Conservation (phyloP, 1,284 basidiomycete genomes). For the Puccinia hordei region DNA sequence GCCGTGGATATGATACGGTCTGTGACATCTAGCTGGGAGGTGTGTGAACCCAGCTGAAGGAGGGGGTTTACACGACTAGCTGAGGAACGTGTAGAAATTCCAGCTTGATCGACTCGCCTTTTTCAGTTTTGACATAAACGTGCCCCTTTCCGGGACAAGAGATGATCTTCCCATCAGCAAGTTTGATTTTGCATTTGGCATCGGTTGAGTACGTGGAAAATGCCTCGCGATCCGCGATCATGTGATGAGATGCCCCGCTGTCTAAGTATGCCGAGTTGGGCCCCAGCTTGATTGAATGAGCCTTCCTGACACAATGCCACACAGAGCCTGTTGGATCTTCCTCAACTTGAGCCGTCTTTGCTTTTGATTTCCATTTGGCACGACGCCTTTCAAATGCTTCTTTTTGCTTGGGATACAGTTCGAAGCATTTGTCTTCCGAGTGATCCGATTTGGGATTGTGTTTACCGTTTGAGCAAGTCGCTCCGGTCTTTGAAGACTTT, state of each 20-base stretch:
- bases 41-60: too few species aligned
- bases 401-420: constrained; percentile 3
- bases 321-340: not conserved
- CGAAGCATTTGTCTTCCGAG: not conserved
- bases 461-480: not conserved
- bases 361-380: not conserved
- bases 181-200: not conserved
- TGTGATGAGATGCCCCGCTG: constrained; percentile 24
- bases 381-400: not conserved
- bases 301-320: too few species aligned
- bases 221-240: too few species aligned
- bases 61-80: too few species aligned
- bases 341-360: not conserved
- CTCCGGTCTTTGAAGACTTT: not conserved
- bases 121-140: not conserved
- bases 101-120: not conserved
- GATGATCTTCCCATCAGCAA: not conserved
- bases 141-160: not conserved
- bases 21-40: too few species aligned
- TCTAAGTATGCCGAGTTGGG: not conserved
- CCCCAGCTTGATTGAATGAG: not conserved
- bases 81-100: too few species aligned
- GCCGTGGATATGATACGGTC: too few species aligned
- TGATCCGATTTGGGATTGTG: constrained; percentile 22
- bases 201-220: not conserved